Conservation (phyloP, 768 basidiomycete species). For the Cubamyces lactineus region DNA sequence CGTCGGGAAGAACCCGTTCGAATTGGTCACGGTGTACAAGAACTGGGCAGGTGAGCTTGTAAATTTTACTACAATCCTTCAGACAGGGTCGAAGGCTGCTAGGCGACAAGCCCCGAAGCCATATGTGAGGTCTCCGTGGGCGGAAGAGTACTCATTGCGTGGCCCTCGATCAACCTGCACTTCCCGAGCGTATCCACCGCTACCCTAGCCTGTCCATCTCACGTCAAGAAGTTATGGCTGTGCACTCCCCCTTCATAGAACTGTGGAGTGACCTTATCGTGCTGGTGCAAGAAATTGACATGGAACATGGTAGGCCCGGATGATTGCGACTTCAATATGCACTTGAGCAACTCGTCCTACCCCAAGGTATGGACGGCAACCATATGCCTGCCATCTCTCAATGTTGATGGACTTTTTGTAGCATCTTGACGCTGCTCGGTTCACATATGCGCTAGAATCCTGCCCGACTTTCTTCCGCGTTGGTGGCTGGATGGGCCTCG, state of each 20-base stretch:
- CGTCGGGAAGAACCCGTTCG: conserved; percentile 61
- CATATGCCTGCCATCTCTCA: background rate
- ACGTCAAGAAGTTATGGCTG: too few species aligned
- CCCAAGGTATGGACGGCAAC: conserved; percentile 53
- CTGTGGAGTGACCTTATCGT: too few species aligned
- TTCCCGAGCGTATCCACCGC: too few species aligned
- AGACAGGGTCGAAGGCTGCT: too few species aligned
- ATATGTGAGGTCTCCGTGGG: too few species aligned
- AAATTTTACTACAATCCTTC: too few species aligned
- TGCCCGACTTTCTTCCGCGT: conserved; percentile 61
- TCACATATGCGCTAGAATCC: conserved; percentile 49
- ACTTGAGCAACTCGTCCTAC: conserved; percentile 83
- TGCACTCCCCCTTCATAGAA: too few species aligned
- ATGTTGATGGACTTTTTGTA: conserved; percentile 10
- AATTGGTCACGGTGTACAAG: conserved; percentile 43
- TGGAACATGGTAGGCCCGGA: conserved; percentile 51
- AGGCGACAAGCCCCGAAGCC: too few species aligned
- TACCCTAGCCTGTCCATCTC: too few species aligned
- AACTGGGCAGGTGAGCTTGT: conserved; percentile 59
- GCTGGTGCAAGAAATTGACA: too few species aligned
- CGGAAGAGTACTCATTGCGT: too few species aligned
- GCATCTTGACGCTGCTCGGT: conserved; percentile 42
- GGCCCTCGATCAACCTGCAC: too few species aligned
- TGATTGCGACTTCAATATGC: conserved; percentile 73
- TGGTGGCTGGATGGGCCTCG: conserved; percentile 66